A percentile compares a stretch with the other conserved stretches of the same genome.
These are phyloP conservation scores for Cordyceps farinosa DNA, from an alignment of 2,329 filamentous ascomycete species.

Conservation along the genomic window DNA sequence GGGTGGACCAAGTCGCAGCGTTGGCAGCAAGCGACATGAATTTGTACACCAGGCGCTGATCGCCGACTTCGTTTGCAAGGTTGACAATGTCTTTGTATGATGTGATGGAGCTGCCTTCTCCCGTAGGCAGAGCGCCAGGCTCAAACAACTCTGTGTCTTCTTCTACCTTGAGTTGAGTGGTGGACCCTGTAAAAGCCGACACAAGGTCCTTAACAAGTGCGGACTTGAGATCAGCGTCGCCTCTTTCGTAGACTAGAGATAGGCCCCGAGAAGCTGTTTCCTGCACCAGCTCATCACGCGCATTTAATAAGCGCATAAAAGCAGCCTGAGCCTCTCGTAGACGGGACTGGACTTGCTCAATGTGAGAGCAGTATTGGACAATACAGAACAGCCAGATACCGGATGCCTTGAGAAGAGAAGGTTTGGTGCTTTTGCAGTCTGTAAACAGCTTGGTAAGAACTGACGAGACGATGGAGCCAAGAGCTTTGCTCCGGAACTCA, in stretches of 20 bases:
- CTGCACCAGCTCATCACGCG: constrained; percentile 90
- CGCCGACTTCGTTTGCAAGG: constrained; percentile 92
- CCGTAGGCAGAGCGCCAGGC: constrained; percentile 81
- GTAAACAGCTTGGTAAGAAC: constrained; percentile 70
- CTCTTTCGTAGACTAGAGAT: constrained; percentile 90
- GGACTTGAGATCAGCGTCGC: constrained; percentile 74
- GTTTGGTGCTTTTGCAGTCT: constrained; percentile 81
- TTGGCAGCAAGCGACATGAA: constrained; percentile 98
- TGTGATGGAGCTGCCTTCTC: constrained; percentile 82
- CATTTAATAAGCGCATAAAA: constrained; percentile 82
- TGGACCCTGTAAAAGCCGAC: constrained; percentile 78
- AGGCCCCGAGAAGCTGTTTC: constrained; percentile 90
- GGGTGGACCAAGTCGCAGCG: constrained; percentile 95
- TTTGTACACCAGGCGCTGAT: constrained; percentile 93
- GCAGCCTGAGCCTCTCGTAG: constrained; percentile 78
- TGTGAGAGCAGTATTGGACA: constrained; percentile 82
- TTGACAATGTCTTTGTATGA: constrained; percentile 98
- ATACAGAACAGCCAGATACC: constrained; percentile 93
- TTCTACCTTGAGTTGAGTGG: constrained; percentile 74
- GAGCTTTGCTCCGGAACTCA: constrained; percentile 36
- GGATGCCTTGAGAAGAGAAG: constrained; percentile 83
- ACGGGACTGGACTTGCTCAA: constrained; percentile 67
- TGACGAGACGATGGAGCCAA: constrained; percentile 42
- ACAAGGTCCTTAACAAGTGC: constrained; percentile 85
- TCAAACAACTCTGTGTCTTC: constrained; percentile 93